Evolutionary conservation across 306 rosid species (phyloP), one percentile per base, ranked within the genome.

Genomic region (Lathyrus oleraceus): DNA sequence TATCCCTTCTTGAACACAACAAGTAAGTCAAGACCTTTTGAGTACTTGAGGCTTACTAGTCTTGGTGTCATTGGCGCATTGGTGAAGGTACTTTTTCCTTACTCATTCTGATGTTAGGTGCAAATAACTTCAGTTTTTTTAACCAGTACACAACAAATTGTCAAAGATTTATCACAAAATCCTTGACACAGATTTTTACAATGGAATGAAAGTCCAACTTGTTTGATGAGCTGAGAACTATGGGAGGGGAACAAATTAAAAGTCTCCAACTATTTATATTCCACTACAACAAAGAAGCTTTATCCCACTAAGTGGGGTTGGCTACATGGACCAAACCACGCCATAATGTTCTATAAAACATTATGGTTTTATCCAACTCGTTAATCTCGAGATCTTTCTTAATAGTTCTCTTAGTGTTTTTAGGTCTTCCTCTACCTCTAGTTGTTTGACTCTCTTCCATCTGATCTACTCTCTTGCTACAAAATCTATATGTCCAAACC

Each of bases 21-120:
- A 60, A 94, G 98, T 88, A 94, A 88, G 83, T 85, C 97, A 4
- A 87, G 97, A 70, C 98, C 96, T 6, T 94, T 90, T 56, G 98
- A 94, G 83, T 94, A 94, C 85, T 83, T 94, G 87, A 89, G 98
- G 78, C 96, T 94, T 20, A 94, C 97, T 60, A 94, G 97, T 76
- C 87, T 94, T 67, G 98, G 98, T 81, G 98, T 93, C 78, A 93
- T 93, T 43, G 98, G 98, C 58, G 98, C 98, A 36, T 61, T 93
- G 64, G 98, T 93, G 84, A 93, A 93, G 97, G 98, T 93, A 84
- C 62, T 67, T 76, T 44, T n/a, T 61, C 69, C 64, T 67, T 70
- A 57, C 61, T 61, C 60, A 36, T 52, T 74, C 43, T 65, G 43
- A 65, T 38, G 58, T 71, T 68, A 47, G 38, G 15, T 60, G 69